These are phyloP conservation scores for Cytospora paraplurivora DNA, from an alignment of 2,329 filamentous ascomycete genomes.

Conservation along the genomic window DNA sequence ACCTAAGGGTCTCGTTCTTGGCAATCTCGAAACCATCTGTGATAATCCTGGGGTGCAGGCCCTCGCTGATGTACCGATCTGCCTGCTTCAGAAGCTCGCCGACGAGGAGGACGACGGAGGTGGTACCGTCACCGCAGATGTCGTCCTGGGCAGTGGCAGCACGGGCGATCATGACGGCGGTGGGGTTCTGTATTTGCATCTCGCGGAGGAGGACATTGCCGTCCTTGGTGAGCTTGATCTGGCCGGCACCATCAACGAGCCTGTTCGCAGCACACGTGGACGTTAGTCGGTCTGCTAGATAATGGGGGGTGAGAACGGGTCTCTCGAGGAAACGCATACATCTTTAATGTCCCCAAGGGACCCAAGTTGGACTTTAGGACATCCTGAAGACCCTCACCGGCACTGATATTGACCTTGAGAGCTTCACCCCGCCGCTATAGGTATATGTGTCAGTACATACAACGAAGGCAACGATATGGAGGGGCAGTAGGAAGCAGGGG, in stretches of 20 bases:
- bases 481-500: slow-evolving; percentile 31
- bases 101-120: slow-evolving; percentile 90
- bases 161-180: slow-evolving; percentile 79
- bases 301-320: neutral
- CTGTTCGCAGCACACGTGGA: slow-evolving; percentile 41
- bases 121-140: slow-evolving; percentile 97
- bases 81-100: slow-evolving; percentile 98
- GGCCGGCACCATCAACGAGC: slow-evolving; percentile 70
- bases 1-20: slow-evolving; percentile 91
- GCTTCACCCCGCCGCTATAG: slow-evolving; percentile 91
- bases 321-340: slow-evolving; percentile 55
- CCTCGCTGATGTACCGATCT: slow-evolving; percentile 92
- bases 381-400: slow-evolving; percentile 90
- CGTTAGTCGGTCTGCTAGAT: slow-evolving; percentile 13
- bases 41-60: slow-evolving; percentile 94
- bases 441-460: slow-evolving; percentile 38
- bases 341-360: slow-evolving; percentile 92
- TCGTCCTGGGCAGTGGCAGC: slow-evolving; percentile 97
- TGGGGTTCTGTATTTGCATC: slow-evolving; percentile 98
- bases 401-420: slow-evolving; percentile 93
- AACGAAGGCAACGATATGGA: slow-evolving; percentile 45
- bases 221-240: slow-evolving; percentile 99
- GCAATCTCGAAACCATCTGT: slow-evolving; percentile 98
- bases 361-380: slow-evolving; percentile 96
- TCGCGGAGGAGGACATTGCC: slow-evolving; percentile 81